Base-by-base conservation (phyloP, 768 basidiomycete genomes). In the Galerina sulciceps region DNA sequence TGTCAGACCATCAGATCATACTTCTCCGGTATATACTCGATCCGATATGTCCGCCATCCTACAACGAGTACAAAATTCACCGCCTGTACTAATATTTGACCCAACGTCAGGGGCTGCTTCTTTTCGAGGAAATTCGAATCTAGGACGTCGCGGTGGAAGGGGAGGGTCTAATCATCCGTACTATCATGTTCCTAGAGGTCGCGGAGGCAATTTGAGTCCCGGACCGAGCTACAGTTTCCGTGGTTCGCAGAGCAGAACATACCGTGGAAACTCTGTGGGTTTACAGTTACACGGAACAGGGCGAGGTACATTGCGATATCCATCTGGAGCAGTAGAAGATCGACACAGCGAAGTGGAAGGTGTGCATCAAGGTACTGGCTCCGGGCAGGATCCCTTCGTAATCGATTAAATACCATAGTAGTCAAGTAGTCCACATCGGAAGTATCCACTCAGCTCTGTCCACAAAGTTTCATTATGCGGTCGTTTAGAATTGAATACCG, bases 21-120 rank as follows among this genome's bases (percentile, higher is more conserved):
- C 73, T 14, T 71, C 74, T 55, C 68, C 78, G 38, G 73, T 70
- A 53, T 90, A 89, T 72, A 75, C 82, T 53, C 78, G 69, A 40
- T 72, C 78, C 50, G 84, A 85, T 49, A 74, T 90, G 55, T 67
- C 76, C 62, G 73, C 74, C 53, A 81, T 89, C 61, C 75, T 90
- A 58, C 69, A 67, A 58, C 84, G 81, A 50, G 65, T 89, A 53
- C 79, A 75, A 52, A 75, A 78, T 61, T 79, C 85, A 26, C 67
- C 76, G 54, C 67, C 72, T 63, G 67, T 78, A n/a, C n/a, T n/a
- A 53, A 62, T 66, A 38, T 48, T 59, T 20, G 47, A 59, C 31
- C 44, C 53, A 51, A 57, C 53, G 50, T 52, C 60, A 49, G 49
- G 44, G 48, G 23, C 47, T 35, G 37, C 51, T 40, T 56, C 63